A percentile compares a stretch with the other conserved stretches of the same genome.
These are phyloP conservation scores for Licmophora abbreviata DNA, from an alignment of 108 stramenopile species.

Conservation along the genomic window DNA sequence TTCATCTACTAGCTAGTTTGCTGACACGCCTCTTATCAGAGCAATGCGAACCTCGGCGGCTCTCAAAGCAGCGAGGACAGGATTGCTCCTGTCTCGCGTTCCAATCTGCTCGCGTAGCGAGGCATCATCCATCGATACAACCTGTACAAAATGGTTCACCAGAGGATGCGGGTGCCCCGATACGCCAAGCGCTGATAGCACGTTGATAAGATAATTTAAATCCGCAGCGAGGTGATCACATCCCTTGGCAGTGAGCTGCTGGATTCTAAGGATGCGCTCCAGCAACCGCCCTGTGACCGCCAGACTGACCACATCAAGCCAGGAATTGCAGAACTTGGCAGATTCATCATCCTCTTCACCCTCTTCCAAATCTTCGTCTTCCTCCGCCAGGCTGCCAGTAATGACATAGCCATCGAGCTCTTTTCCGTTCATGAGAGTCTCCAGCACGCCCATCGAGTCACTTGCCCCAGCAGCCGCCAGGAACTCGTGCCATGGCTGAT, in stretches of 20 bases:
- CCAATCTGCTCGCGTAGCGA: not conserved
- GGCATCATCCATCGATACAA: conserved; percentile 41
- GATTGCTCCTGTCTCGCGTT: not conserved
- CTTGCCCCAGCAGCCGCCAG: conserved; percentile 43
- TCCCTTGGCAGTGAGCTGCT: conserved; percentile 67
- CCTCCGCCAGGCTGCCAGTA: conserved; percentile 25
- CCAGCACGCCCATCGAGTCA: conserved; percentile 10
- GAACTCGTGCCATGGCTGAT: conserved; percentile 75
- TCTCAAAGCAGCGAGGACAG: not conserved
- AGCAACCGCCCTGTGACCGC: conserved; percentile 70
- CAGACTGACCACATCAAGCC: conserved; percentile 73
- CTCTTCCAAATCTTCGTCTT: conserved; percentile 47
- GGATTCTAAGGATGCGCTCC: conserved; percentile 70
- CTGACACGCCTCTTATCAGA: conserved; percentile 17
- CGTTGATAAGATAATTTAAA: conserved; percentile 75
- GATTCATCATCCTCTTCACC: conserved; percentile 39
- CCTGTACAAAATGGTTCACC: conserved; percentile 43
- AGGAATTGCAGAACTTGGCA: conserved; percentile 69
- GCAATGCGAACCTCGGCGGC: conserved; percentile 24
- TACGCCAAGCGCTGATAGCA: conserved; percentile 76
- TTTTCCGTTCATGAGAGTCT: conserved; percentile 55
- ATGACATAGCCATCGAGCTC: conserved; percentile 33
- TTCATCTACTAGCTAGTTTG: too few relatives aligned
- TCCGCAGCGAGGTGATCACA: conserved; percentile 73
- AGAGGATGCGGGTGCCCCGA: conserved; percentile 78